These are phyloP conservation scores for Chlamydomonas asymmetrica DNA, from an alignment of 139 green algal species.

Conservation along the genomic window DNA sequence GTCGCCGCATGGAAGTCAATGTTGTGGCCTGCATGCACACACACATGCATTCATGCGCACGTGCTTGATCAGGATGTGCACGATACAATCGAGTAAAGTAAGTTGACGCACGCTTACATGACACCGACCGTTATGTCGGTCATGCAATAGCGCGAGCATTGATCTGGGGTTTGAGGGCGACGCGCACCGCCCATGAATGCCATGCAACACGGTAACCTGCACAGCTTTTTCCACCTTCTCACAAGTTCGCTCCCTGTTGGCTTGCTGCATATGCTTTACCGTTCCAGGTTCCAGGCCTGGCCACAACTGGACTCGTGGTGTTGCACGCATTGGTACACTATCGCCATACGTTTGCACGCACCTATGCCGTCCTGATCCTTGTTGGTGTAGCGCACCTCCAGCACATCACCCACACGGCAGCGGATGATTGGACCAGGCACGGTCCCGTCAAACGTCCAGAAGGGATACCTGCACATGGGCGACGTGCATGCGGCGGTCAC, in stretches of 20 bases:
- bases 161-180: too few species aligned
- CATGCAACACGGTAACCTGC: too few species aligned
- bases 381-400: constrained; percentile 20
- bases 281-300: too few species aligned
- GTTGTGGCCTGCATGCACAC: constrained; percentile 18
- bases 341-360: not conserved
- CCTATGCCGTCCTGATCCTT: constrained; percentile 12
- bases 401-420: constrained; percentile 16
- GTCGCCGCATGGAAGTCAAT: constrained; percentile 28
- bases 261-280: too few species aligned
- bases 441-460: constrained; percentile 22
- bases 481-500: not conserved
- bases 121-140: too few species aligned
- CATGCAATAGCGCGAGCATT: too few species aligned
- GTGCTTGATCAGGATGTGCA: not conserved
- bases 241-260: too few species aligned
- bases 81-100: too few species aligned
- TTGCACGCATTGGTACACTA: not conserved
- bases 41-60: not conserved
- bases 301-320: too few species aligned
- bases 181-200: too few species aligned
- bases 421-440: constrained; percentile 23
- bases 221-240: too few species aligned
- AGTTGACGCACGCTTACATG: too few species aligned
- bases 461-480: not conserved